A percentile compares a stretch with the other conserved stretches of the same genome.
phyloP scores from a whole-genome alignment of 305 asterid genomes.

The Salvia sclarea region DNA sequence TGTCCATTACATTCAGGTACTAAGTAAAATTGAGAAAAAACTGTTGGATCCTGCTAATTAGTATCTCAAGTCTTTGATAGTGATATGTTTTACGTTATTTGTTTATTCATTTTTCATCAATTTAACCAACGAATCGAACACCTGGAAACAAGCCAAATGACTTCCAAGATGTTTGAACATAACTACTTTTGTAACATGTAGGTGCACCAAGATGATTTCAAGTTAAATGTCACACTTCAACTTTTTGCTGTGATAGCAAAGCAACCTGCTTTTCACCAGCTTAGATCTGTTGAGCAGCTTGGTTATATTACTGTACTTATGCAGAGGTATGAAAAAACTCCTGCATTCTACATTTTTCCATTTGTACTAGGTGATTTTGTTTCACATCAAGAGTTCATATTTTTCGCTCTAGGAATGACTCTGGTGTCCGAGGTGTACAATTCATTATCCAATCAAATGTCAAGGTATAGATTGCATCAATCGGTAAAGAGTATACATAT shows the following conservation, averaged over 20 bases:
- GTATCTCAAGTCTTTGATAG: neutral
- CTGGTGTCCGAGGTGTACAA: constrained; percentile 90
- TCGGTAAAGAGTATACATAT: neutral
- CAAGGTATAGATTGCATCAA: constrained; percentile 53
- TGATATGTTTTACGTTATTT: constrained; percentile 11
- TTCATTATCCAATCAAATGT: constrained; percentile 82
- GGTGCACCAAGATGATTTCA: constrained; percentile 94
- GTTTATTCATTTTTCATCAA: constrained; percentile 6
- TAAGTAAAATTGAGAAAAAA: constrained; percentile 8
- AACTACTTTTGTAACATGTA: constrained; percentile 37
- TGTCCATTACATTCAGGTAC: constrained; percentile 92
- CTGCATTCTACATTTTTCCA: constrained; percentile 11
- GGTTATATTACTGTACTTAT: constrained; percentile 86
- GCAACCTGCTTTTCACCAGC: constrained; percentile 97
- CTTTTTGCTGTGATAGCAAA: constrained; percentile 85
- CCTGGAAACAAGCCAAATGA: constrained; percentile 7
- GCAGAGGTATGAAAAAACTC: constrained; percentile 61
- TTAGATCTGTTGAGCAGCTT: constrained; percentile 98
- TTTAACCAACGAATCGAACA: neutral
- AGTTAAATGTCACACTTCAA: constrained; percentile 77
- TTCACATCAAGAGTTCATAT: neutral
- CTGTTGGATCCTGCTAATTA: neutral
- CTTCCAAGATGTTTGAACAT: constrained; percentile 31
- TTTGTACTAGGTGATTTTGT: constrained; percentile 11
- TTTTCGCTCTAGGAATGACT: constrained; percentile 62